Evolutionary conservation across 257 asterid genomes (phyloP).

Genomic region (Schizonepeta tenuifolia): DNA sequence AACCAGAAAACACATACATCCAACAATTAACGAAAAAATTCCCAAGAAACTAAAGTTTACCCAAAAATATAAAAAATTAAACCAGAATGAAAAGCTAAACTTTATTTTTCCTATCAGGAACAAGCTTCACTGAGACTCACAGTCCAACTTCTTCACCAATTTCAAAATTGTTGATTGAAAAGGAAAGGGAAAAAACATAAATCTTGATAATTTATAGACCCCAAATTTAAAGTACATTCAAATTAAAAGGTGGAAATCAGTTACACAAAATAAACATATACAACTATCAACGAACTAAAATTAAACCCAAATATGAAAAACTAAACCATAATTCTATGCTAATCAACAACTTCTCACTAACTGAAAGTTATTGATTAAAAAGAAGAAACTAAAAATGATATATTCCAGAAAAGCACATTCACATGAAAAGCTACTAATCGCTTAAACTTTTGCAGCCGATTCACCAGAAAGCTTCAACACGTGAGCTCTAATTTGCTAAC

Average conservation of each 20-base stretch:
- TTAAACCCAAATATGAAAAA: not conserved
- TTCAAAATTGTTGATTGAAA: not conserved
- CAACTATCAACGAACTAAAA: not conserved
- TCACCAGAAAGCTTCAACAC: not conserved
- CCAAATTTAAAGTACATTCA: no score
- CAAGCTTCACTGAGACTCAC: not conserved
- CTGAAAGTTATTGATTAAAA: not conserved
- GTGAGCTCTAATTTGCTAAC: not conserved
- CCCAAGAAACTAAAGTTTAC: not conserved
- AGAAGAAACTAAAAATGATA: not conserved
- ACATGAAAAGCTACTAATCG: not conserved
- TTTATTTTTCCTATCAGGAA: not conserved
- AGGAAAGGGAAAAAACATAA: not conserved
- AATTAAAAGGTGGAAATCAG: not conserved
- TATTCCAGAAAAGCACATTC: not conserved
- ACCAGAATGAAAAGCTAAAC: conserved; percentile 4
- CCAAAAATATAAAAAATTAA: not conserved
- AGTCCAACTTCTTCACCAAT: not conserved
- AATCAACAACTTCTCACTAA: not conserved
- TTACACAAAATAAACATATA: conserved; percentile 5
- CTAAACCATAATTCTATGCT: conserved; percentile 1
- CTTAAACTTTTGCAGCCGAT: conserved; percentile 5
- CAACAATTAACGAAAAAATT: not conserved
- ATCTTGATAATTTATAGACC: not conserved
- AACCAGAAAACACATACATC: conserved; percentile 26